Evolutionary conservation across 2,329 filamentous ascomycete genomes (phyloP), one percentile per base, ranked within the genome.

Genomic region (Cladosporium velox): DNA sequence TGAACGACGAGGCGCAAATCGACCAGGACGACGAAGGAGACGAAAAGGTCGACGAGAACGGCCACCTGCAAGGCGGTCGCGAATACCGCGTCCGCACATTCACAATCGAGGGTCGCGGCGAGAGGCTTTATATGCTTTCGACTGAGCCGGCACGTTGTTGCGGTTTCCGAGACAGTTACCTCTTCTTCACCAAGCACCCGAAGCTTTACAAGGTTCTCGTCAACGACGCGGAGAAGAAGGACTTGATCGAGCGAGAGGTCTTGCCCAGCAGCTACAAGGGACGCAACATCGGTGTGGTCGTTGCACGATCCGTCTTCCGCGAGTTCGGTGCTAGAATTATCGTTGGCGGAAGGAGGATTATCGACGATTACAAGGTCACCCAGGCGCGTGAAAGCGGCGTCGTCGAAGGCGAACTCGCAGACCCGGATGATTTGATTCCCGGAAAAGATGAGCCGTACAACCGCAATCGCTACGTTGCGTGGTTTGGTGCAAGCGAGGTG

Each of bases 261-360:
- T 97, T 99, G 69, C 95, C 95, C 1, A 95, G 97, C 82, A 97
- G 93, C 32, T 99, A 99, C 87, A 99, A 98, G 79, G 95, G 95
- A 67, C 91, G 95, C 63, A 92, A 94, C 5, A 99, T 99, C 77
- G 95, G 95, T 77, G 93, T 99, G 32, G 93, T 97, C 57, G 97
- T 95, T 18, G 95, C 95, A 59, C 90, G 95, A 55, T 98, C 95
- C 1, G 95, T 99, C 18, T 99, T 98, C 78, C 88, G 95, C 66
- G 95, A 99, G 78, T 99, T 99, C 72, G 95, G 95, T 66, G 91
- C 95, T 7, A 88, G 92, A 69, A 99, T 99, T 73, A 87, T 99
- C 65, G 93, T 99, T 26, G 95, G 93, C 24, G 95, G 95, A 62
- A 91, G 89, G 74, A 90, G 89, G 75, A 85, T 99, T 72, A 84